Percentiles rank a stretch among this genome's conserved stretches.
Evolutionary conservation across 495 filamentous ascomycete species (phyloP).

Genomic region (Xylaria grammica): DNA sequence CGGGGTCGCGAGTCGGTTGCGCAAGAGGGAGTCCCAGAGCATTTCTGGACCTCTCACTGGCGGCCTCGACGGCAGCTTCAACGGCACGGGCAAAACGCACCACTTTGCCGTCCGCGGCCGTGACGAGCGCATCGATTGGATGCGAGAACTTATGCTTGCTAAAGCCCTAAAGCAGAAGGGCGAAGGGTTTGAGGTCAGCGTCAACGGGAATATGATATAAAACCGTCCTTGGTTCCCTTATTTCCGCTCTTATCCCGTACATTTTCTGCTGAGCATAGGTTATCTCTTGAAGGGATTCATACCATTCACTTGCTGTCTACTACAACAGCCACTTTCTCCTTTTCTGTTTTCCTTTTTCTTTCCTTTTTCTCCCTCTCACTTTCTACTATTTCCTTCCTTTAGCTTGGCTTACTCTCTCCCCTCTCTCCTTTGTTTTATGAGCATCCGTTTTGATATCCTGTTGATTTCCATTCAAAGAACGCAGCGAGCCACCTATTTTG

Average conservation of each 20-base stretch:
- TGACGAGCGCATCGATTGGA: constrained; percentile 96
- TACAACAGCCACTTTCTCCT: not conserved
- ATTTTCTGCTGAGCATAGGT: not conserved
- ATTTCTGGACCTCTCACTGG: constrained; percentile 32
- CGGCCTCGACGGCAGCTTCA: constrained; percentile 36
- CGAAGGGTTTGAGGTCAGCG: constrained; percentile 76
- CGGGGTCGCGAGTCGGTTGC: constrained; percentile 40
- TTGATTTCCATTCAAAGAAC: constrained; percentile 28
- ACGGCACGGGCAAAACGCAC: constrained; percentile 81
- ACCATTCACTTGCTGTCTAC: constrained; percentile 9
- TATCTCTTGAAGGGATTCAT: not conserved
- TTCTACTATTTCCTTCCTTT: no score
- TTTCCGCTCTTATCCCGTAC: not conserved
- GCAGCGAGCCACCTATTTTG: constrained; percentile 23
- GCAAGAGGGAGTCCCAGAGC: constrained; percentile 51
- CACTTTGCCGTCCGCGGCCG: constrained; percentile 88
- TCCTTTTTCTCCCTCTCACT: not conserved
- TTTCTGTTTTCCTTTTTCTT: not conserved
- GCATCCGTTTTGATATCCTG: constrained; percentile 23
- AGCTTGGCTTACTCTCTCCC: not conserved
- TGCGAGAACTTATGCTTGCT: constrained; percentile 96
- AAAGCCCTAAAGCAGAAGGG: constrained; percentile 85
- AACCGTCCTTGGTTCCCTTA: not conserved
- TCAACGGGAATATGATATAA: constrained; percentile 83
- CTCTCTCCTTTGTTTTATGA: not conserved